These are phyloP conservation scores for Wilcoxina mikolae DNA, from an alignment of 495 filamentous ascomycete genomes.

Conservation along the genomic window DNA sequence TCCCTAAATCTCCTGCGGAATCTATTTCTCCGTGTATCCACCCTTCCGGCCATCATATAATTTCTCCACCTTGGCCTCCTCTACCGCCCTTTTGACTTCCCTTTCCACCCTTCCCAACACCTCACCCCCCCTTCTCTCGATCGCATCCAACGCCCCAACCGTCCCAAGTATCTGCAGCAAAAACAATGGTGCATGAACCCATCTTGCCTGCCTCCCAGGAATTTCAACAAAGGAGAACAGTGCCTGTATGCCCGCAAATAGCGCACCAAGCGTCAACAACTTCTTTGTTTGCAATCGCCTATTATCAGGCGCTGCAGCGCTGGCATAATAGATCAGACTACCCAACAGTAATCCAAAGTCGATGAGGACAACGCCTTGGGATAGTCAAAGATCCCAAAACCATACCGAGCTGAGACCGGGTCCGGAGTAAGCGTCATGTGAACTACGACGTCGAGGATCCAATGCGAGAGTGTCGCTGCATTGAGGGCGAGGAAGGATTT, in stretches of 20 bases:
- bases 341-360: not conserved
- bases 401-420: not conserved
- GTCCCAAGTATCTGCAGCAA: not conserved
- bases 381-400: not conserved
- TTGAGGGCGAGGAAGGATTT: not conserved
- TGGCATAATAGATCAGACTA: not conserved
- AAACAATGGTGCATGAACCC: constrained; percentile 1
- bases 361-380: not conserved
- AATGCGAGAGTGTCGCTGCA: not conserved
- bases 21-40: not conserved
- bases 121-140: not conserved
- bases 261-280: not conserved
- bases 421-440: not conserved
- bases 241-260: not conserved
- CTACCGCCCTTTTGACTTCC: not conserved
- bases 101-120: not conserved
- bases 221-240: not conserved
- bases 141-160: not conserved
- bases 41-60: not conserved
- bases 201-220: not conserved
- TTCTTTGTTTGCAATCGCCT: not conserved
- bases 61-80: not conserved
- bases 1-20: too few relatives aligned
- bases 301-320: not conserved
- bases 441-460: not conserved